phyloP scores from a whole-genome alignment of 192 early-diverging fungal species.

The Coemansia sp. region DNA sequence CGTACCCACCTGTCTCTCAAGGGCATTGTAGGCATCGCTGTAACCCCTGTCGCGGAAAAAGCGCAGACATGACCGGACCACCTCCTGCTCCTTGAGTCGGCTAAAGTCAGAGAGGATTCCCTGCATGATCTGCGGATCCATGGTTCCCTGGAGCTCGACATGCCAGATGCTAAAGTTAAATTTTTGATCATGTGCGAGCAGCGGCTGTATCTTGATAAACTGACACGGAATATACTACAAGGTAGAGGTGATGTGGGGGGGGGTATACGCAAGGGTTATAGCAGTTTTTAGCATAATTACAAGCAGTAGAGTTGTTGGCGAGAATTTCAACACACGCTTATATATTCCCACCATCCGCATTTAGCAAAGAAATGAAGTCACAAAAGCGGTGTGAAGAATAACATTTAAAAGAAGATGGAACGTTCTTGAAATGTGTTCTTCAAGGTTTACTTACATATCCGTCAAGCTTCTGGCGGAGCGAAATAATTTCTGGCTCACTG shows the following conservation, averaged over 20 bases:
- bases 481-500: conserved; percentile 83
- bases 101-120: conserved; percentile 16
- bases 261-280: neutral
- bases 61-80: conserved; percentile 82
- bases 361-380: no score
- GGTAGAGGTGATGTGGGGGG: neutral
- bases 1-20: conserved; percentile 62
- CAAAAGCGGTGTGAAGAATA: neutral
- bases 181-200: conserved; percentile 86
- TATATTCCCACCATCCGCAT: no score
- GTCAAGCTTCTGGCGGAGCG: conserved; percentile 70
- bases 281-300: neutral
- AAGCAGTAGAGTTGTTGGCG: neutral
- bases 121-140: conserved; percentile 66
- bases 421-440: no score
- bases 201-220: conserved; percentile 91
- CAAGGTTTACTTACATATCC: conserved; percentile 56
- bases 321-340: no score
- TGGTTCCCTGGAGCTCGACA: conserved; percentile 80
- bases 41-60: conserved; percentile 82
- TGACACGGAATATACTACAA: conserved; percentile 77
- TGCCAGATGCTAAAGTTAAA: conserved; percentile 98
- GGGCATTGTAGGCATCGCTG: conserved; percentile 64
- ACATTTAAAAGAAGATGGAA: no score
- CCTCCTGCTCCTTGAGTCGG: conserved; percentile 74